Evolutionary conservation across 306 rosid species (phyloP), one percentile per base, ranked within the genome.

Genomic region (Fagus crenata): DNA sequence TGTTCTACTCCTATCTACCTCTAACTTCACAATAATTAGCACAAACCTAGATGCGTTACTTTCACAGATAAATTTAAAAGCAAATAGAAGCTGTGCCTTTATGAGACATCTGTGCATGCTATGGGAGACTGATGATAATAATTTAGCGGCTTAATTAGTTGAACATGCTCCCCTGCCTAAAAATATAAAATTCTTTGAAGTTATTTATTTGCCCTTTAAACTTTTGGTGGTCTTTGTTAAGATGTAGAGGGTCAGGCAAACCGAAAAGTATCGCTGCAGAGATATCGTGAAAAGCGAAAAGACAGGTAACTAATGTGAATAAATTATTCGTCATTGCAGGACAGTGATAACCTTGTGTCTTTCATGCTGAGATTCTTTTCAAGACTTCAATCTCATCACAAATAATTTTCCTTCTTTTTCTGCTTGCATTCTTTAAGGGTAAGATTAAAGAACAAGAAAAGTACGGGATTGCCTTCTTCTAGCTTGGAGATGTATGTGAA

Each of bases 221-320:
- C 77, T 43, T 77, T 77, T 80, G 49, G 77, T 69, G 77, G 67
- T 82, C 53, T 80, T 77, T 89, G 82, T 86, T 56, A 73, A 91
- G 96, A 89, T 88, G 88, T 86, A 84, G 98, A 96, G 79, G 97
- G 98, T 69, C 97, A 87, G 81, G 93, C 89, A 41, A 91, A 88
- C 90, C 84, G 99, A 77, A 71, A 89, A 87, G 85, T 85, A 75
- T 92, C 90, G 3, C 53, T 96, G 86, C 93, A 96, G 85, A 93
- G 98, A 78, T 96, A 92, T 81, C 90, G 1, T 64, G 98, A 92
- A 82, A 96, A 96, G 91, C 86, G 91, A 73, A 96, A 89, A 79
- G 98, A 92, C 90, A 96, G 99, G 99, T 96, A 76, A 35, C 77
- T 75, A 49, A 73, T 46, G 33, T 64, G 59, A 40, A 63, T 61